Conservation (phyloP, 257 asterid species). For the Nicotiana undulata region DNA sequence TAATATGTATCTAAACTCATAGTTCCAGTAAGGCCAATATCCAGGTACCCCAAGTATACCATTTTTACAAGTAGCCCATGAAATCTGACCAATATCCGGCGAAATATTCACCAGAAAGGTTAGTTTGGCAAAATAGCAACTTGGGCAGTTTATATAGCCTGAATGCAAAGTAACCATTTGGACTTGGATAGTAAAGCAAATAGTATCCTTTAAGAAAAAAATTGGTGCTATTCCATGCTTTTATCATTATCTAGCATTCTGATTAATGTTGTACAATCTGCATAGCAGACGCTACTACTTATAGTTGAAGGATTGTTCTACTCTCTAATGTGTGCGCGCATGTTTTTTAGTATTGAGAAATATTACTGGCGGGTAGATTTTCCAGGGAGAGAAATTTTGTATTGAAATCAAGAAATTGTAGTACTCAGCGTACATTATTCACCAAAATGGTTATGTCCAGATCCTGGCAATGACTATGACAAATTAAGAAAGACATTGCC, state of each 20-base stretch:
- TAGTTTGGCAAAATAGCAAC: not conserved
- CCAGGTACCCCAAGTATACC: not conserved
- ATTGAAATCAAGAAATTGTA: not conserved
- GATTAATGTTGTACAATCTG: too few species aligned
- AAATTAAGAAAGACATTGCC: slow-evolving; percentile 25
- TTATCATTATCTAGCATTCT: not conserved
- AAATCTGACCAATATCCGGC: not conserved
- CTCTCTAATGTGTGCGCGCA: not conserved
- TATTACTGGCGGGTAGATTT: not conserved
- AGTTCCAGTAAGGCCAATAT: not conserved
- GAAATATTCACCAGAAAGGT: not conserved
- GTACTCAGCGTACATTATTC: not conserved
- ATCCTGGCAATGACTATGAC: not conserved
- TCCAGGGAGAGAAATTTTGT: not conserved
- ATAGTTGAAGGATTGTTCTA: not conserved
- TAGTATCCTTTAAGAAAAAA: not conserved
- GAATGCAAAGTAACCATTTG: not conserved
- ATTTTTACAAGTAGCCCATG: not conserved
- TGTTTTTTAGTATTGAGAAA: too few species aligned
- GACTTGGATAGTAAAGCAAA: not conserved
- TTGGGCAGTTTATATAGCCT: not conserved
- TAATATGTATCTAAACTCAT: not conserved
- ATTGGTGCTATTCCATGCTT: not conserved
- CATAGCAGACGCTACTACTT: not conserved
- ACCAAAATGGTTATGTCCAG: not conserved